Base-by-base conservation (phyloP, 331 rosid species). In the Malus hybrid region DNA sequence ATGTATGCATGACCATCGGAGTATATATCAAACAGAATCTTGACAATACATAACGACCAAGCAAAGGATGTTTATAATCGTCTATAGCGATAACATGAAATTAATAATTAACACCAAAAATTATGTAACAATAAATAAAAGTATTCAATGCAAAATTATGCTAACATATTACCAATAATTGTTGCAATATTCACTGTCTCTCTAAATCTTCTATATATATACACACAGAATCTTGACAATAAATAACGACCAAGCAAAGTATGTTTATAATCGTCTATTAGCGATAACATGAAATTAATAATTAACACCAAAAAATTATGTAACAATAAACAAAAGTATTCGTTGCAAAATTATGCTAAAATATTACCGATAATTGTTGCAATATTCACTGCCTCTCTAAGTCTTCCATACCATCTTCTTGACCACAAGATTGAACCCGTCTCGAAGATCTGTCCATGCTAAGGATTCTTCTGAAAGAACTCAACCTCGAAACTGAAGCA, bases 381-480 rank as follows among this genome's bases (percentile, higher is more conserved):
- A 19, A n/a, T 66, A 5, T 19, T 66, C 74, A 87, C 74, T 87
- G 97, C 28, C 90, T 85, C 86, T 95, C 99, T 71, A 92, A 76
- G 76, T 95, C 99, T n/a, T 75, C 79, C 22, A 67, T 36, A 75
- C 7, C 80, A 61, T 74, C 79, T 56, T 85, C 88, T 66, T 34
- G 73, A 1, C 6, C 80, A 9, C 71, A 36, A 64, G 85, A 80
- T 79, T 86, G 96, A 67, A 86, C 69, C 72, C 91, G 84, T 44
- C 56, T 74, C 0, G 86, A 85, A 0, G 97, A 89, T 81, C 86
- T 89, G 16, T 92, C 99, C 52, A 88, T 77, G 42, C 85, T 88
- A n/a, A 90, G 91, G 18, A 90, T 92, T 75, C 97, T 88, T 29
- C 88, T 78, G 32, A 95, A 95, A 5, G 97, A 94, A 14, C 87